Evolutionary conservation across 2,329 filamentous ascomycete genomes (phyloP).

Genomic region (Zalaria sp.): DNA sequence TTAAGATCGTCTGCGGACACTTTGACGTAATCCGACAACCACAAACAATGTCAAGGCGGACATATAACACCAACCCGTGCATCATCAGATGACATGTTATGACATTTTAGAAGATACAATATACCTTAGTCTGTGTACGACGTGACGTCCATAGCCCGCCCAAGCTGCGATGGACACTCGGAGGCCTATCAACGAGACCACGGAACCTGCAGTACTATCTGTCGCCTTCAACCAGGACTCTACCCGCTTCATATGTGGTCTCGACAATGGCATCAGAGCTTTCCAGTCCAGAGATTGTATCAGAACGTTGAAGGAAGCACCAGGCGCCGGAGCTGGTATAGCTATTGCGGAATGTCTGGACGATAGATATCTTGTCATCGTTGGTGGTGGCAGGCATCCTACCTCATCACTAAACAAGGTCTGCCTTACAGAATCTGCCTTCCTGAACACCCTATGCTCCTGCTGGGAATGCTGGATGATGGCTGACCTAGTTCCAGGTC

Average conservation of each 20-base stretch:
- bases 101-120: too few relatives aligned
- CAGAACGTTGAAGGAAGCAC: conserved; percentile 13
- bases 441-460: too few relatives aligned
- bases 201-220: conserved; percentile 62
- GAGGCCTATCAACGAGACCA: conserved; percentile 66
- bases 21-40: too few relatives aligned
- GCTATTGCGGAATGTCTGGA: conserved; percentile 18
- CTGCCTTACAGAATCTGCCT: conserved; percentile 5
- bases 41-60: too few relatives aligned
- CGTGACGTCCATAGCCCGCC: too few relatives aligned
- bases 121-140: too few relatives aligned
- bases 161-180: conserved; percentile 64
- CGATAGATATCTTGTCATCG: conserved; percentile 59
- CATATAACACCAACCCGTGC: too few relatives aligned
- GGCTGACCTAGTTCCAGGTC: conserved; percentile 33
- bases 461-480: conserved; percentile 15
- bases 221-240: conserved; percentile 74
- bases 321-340: conserved; percentile 10
- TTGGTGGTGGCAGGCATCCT: conserved; percentile 73
- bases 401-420: conserved; percentile 83
- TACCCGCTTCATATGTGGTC: conserved; percentile 73
- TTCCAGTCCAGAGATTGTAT: conserved; percentile 21
- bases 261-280: conserved; percentile 67
- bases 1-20: too few relatives aligned
- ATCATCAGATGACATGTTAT: too few relatives aligned